Evolutionary conservation across 1,139 yeast species (phyloP).

Genomic region (Debaryomycetaceae sp.): DNA sequence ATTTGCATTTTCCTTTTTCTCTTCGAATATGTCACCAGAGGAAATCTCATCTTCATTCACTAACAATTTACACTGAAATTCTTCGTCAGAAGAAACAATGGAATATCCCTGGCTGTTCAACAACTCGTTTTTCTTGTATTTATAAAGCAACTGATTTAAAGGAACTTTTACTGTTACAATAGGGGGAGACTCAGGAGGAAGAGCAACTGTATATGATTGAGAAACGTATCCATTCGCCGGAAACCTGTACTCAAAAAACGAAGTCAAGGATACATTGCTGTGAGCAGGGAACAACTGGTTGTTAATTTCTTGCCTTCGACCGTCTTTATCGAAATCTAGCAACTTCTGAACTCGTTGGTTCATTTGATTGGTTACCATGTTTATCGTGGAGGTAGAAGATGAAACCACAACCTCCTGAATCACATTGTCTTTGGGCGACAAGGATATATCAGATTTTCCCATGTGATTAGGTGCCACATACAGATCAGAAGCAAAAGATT

Average conservation of each 20-base stretch:
- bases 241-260: constrained; percentile 46
- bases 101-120: constrained; percentile 29
- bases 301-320: constrained; percentile 26
- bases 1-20: constrained; percentile 22
- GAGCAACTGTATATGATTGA: constrained; percentile 39
- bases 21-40: constrained; percentile 34
- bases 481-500: constrained; percentile 2
- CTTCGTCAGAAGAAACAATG: constrained; percentile 30
- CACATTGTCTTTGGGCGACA: constrained; percentile 25
- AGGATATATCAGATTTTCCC: constrained; percentile 30
- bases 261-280: constrained; percentile 19
- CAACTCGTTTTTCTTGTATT: constrained; percentile 32
- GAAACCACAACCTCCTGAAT: constrained; percentile 37
- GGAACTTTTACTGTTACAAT: constrained; percentile 42
- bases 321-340: constrained; percentile 11
- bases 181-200: constrained; percentile 46
- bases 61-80: constrained; percentile 40
- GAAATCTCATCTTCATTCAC: constrained; percentile 51
- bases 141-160: constrained; percentile 39
- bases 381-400: constrained; percentile 31
- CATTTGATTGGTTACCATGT: constrained; percentile 23
- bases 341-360: constrained; percentile 21
- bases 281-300: constrained; percentile 35
- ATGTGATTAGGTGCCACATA: constrained; percentile 16
- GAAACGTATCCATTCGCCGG: constrained; percentile 42